Evolutionary conservation across 2,329 filamentous ascomycete species (phyloP).

Genomic region (Microdochium nivale): DNA sequence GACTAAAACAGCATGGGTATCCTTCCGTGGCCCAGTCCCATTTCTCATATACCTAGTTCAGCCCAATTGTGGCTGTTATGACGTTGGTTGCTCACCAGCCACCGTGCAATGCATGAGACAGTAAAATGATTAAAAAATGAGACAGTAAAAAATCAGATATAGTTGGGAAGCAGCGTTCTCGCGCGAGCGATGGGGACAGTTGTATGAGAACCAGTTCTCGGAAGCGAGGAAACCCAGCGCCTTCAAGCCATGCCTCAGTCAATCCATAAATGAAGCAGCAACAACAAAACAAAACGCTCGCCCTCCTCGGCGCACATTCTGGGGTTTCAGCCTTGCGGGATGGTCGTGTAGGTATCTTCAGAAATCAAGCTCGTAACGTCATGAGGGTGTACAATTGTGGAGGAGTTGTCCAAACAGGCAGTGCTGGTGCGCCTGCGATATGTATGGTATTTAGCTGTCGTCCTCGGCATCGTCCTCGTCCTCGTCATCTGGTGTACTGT

Average conservation of each 20-base stretch:
- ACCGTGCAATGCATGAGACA: not conserved
- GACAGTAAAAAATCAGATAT: constrained; percentile 6
- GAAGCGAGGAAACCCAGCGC: constrained; percentile 24
- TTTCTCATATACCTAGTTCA: constrained; percentile 12
- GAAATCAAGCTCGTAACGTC: constrained; percentile 22
- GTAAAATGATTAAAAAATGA: not conserved
- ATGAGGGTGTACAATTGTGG: constrained; percentile 19
- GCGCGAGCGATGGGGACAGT: constrained; percentile 21
- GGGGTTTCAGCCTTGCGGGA: not conserved
- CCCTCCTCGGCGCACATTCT: not conserved
- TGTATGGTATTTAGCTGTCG: constrained; percentile 23
- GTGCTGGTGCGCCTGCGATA: constrained; percentile 5
- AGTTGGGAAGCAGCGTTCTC: constrained; percentile 9
- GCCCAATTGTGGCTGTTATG: constrained; percentile 9
- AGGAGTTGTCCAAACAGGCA: constrained; percentile 1
- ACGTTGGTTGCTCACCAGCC: not conserved
- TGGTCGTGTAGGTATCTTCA: constrained; percentile 3
- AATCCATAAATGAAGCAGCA: constrained; percentile 8
- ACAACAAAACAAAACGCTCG: not conserved
- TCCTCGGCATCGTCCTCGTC: constrained; percentile 34
- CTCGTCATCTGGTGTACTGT: constrained; percentile 33
- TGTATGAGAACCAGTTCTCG: constrained; percentile 19
- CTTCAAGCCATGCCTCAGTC: constrained; percentile 13
- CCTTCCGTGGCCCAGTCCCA: constrained; percentile 3
- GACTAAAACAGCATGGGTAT: not conserved